A percentile compares a stretch with the other conserved stretches of the same genome.
Conservation (phyloP, 495 filamentous ascomycete species). For the Saxispiralis lemnorum region DNA sequence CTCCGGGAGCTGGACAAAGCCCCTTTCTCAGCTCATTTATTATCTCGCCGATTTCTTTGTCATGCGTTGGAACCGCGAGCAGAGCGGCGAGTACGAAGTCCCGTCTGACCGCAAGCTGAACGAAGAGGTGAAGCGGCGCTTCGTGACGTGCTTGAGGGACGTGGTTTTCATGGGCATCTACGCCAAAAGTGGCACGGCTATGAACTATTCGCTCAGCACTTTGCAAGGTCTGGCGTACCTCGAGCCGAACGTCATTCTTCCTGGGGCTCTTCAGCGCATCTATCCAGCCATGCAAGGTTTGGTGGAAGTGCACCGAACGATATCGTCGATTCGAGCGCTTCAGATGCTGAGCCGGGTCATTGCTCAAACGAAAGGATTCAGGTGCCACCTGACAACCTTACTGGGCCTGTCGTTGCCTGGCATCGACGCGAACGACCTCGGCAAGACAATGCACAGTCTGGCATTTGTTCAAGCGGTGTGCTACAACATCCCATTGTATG, state of each 20-base stretch:
- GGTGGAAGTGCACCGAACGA: conserved; percentile 93
- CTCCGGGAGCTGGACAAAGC: conserved; percentile 79
- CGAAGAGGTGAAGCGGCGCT: conserved; percentile 62
- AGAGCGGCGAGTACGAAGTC: conserved; percentile 73
- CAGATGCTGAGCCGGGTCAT: conserved; percentile 80
- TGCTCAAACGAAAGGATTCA: conserved; percentile 75
- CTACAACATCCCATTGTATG: conserved; percentile 82
- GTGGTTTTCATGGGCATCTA: conserved; percentile 98
- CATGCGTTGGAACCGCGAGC: conserved; percentile 92
- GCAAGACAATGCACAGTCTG: conserved; percentile 85
- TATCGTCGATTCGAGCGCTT: conserved; percentile 76
- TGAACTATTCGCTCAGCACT: conserved; percentile 78
- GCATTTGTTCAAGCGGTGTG: conserved; percentile 88
- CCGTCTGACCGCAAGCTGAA: conserved; percentile 65
- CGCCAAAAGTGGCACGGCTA: conserved; percentile 75
- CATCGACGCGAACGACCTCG: conserved; percentile 93
- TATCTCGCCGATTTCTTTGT: conserved; percentile 93
- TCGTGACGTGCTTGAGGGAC: conserved; percentile 78
- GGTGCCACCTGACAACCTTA: conserved; percentile 86
- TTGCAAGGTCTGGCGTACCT: conserved; percentile 78
- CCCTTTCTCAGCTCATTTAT: conserved; percentile 75
- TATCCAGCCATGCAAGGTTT: conserved; percentile 92
- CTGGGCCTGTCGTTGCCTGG: conserved; percentile 83
- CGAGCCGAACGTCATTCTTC: conserved; percentile 81
- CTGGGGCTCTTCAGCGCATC: conserved; percentile 84